Evolutionary conservation across 345 rosid species (phyloP), one percentile per base, ranked within the genome.

Genomic region (Hirschfeldia incana): DNA sequence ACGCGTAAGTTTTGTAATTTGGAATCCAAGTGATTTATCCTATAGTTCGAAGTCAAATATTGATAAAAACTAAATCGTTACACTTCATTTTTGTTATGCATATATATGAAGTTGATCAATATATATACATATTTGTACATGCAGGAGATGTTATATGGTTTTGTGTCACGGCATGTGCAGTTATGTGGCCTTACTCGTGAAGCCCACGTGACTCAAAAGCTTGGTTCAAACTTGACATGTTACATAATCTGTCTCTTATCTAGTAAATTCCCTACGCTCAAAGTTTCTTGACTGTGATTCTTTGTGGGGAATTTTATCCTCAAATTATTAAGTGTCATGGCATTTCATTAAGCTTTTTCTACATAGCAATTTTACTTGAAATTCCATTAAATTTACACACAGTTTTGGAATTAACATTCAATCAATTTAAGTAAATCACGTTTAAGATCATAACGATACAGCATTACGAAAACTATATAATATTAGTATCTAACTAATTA

Each of bases 121-220:
- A 33, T 60, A 33, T 60, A 39, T 74, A 6, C 32, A 29, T 11
- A 28, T 12, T 0, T 12, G 16, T 37, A 9, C 51, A 30, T 42
- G 37, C 17, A 63, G 85, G 85, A 83, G 87, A 85, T 88, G 94
- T 83, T 87, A 86, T 86, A 85, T 81, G 89, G 80, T 85, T 86
- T 85, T 82, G 62, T n/a, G 37, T 72, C 66, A 77, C 36, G 73
- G 64, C 92, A 88, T 86, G 94, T 89, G 88, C 76, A 68, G 72
- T 66, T 72, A 65, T 78, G 81, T 78, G 82, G 67, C 68, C 64
- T 69, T 51, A 57, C 83, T 85, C 88, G 87, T 84, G 92, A 86
- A 84, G 77, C 83, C 92, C 92, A 90, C 85, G 79, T 86, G 92
- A 74, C 77, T 72, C 86, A 83, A 84, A 84, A 84, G 82, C 80